Conservation (phyloP, 805 yeast genomes). For the Yamadazyma philogaea region DNA sequence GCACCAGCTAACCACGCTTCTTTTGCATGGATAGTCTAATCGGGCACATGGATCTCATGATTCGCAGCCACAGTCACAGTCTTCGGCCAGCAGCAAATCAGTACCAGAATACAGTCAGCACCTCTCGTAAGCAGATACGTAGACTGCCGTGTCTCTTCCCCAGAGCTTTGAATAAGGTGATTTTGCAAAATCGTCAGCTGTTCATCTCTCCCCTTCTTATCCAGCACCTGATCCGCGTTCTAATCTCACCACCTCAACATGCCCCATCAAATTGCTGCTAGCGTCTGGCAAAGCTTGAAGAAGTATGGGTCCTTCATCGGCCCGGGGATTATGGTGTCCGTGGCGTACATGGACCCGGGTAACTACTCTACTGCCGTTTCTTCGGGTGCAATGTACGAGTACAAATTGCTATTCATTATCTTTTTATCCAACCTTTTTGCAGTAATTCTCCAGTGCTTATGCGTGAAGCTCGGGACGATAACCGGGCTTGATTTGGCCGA, state of each 20-base stretch:
- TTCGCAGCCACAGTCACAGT: too few relatives aligned
- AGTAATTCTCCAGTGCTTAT: slow-evolving; percentile 76
- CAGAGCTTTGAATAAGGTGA: background rate
- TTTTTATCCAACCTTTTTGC: slow-evolving; percentile 82
- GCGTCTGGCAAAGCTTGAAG: slow-evolving; percentile 15
- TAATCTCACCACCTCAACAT: background rate
- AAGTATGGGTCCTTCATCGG: slow-evolving; percentile 75
- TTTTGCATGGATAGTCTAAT: too few relatives aligned
- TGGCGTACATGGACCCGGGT: slow-evolving; percentile 97
- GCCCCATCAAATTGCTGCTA: background rate
- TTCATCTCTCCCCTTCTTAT: background rate
- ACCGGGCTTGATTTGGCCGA: slow-evolving; percentile 92
- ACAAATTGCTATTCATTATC: slow-evolving; percentile 73
- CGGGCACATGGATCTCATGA: too few relatives aligned
- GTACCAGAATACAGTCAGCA: too few relatives aligned
- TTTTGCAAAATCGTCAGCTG: too few relatives aligned
- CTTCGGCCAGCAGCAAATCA: too few relatives aligned
- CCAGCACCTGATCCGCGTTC: background rate
- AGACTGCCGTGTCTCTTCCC: background rate
- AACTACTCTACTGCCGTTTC: slow-evolving; percentile 94
- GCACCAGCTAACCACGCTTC: too few relatives aligned
- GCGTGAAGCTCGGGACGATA: slow-evolving; percentile 87
- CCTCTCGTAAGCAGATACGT: too few relatives aligned
- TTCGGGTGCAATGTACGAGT: slow-evolving; percentile 85
- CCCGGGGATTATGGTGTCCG: slow-evolving; percentile 93